These are phyloP conservation scores for Coniochaeta sp. DNA, from an alignment of 2,329 filamentous ascomycete species.

Conservation along the genomic window DNA sequence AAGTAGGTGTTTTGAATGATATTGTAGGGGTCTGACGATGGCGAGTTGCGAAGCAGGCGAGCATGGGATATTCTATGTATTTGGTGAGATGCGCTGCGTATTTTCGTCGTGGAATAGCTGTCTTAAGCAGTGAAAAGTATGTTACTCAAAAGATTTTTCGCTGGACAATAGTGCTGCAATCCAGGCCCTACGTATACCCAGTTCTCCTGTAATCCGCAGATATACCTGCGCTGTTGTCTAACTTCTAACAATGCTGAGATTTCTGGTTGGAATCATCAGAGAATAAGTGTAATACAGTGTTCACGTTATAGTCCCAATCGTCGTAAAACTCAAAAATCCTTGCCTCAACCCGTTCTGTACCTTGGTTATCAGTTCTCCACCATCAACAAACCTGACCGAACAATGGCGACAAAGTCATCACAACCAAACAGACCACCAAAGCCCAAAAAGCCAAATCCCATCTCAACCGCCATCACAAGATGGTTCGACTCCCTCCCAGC, in stretches of 20 bases:
- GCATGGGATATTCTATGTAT: background rate
- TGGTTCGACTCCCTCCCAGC: conserved; percentile 24
- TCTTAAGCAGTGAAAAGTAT: background rate
- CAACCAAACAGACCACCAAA: conserved; percentile 18
- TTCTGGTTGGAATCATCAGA: no score
- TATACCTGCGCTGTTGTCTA: no score
- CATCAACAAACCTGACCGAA: background rate
- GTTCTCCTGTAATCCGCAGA: no score
- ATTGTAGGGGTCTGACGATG: background rate
- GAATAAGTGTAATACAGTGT: no score
- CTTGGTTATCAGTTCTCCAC: background rate
- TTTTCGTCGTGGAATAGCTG: background rate
- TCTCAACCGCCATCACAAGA: conserved; percentile 23
- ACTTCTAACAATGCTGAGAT: no score
- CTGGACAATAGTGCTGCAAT: no score
- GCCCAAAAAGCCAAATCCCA: conserved; percentile 25
- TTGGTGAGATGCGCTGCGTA: background rate
- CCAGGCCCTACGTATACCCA: no score
- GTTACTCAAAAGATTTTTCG: no score
- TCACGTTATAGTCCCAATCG: no score
- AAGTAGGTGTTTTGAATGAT: background rate
- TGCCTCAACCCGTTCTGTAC: no score
- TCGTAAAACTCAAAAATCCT: no score
- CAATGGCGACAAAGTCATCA: background rate
- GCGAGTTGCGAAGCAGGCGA: background rate